phyloP scores from a whole-genome alignment of 2,329 filamentous ascomycete species.

The Xylariaceae sp. region DNA sequence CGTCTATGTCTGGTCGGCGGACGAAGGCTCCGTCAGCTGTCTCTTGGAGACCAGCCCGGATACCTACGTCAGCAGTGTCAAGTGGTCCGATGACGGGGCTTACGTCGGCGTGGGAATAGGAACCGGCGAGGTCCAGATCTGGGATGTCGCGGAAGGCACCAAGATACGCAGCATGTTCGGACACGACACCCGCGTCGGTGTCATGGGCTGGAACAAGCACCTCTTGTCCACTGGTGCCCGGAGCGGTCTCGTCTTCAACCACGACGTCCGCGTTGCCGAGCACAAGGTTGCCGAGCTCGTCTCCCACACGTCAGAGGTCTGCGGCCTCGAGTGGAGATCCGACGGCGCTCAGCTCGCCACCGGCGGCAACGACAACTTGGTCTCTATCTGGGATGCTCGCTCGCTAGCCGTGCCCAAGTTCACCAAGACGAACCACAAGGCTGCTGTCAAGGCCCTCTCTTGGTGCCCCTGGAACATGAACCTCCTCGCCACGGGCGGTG shows the following conservation, averaged over 20 bases:
- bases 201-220: constrained; percentile 99
- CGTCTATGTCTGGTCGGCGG: constrained; percentile 98
- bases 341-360: constrained; percentile 96
- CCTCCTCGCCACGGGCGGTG: constrained; percentile 91
- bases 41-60: constrained; percentile 83
- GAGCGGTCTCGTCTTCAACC: constrained; percentile 94
- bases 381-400: constrained; percentile 98
- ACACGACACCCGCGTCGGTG: constrained; percentile 91
- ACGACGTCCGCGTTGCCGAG: constrained; percentile 93
- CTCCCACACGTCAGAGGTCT: constrained; percentile 96
- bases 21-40: constrained; percentile 82
- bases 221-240: constrained; percentile 90
- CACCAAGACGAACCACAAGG: constrained; percentile 99
- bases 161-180: constrained; percentile 99
- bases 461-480: constrained; percentile 99
- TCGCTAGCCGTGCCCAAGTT: constrained; percentile 93
- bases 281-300: constrained; percentile 98
- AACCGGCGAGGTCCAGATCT: constrained; percentile 96
- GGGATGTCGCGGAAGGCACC: constrained; percentile 90
- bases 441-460: constrained; percentile 93
- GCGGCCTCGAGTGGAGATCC: constrained; percentile 93
- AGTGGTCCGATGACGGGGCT: constrained; percentile 96
- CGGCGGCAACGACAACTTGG: constrained; percentile 96
- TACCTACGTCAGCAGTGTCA: constrained; percentile 96
- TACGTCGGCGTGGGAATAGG: constrained; percentile 95